These are phyloP conservation scores for Penicillium brasilianum DNA, from an alignment of 2,329 filamentous ascomycete species.

Conservation along the genomic window DNA sequence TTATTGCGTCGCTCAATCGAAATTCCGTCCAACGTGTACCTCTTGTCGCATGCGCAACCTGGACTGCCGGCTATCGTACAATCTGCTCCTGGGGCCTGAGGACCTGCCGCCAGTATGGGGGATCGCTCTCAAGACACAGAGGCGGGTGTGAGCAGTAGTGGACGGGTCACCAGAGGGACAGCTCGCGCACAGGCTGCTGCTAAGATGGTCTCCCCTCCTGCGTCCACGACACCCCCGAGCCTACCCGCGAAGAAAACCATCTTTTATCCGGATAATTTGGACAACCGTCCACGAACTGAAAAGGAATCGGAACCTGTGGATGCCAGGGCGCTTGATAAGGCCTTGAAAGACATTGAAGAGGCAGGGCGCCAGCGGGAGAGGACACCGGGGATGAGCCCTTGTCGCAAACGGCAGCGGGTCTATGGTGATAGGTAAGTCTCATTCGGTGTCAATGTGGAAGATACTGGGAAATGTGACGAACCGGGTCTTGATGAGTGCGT, in stretches of 20 bases:
- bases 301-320: constrained; percentile 60
- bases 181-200: constrained; percentile 36
- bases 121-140: constrained; percentile 25
- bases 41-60: constrained; percentile 22
- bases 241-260: constrained; percentile 54
- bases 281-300: constrained; percentile 32
- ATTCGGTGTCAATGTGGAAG: background rate
- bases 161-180: constrained; percentile 24
- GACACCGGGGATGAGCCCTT: constrained; percentile 69
- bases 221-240: constrained; percentile 65
- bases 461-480: background rate
- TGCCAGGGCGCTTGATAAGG: constrained; percentile 63
- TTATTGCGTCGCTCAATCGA: background rate
- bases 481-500: background rate
- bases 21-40: background rate
- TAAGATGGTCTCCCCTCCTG: constrained; percentile 56
- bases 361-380: constrained; percentile 63
- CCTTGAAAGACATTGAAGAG: constrained; percentile 66
- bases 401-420: constrained; percentile 69
- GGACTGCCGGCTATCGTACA: constrained; percentile 14
- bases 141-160: constrained; percentile 27
- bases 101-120: constrained; percentile 27
- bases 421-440: constrained; percentile 65
- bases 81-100: constrained; percentile 22
- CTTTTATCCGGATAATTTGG: constrained; percentile 39